A percentile compares a stretch with the other conserved stretches of the same genome.
Conservation (phyloP, 257 asterid species). For the Ehretia macrophylla region DNA sequence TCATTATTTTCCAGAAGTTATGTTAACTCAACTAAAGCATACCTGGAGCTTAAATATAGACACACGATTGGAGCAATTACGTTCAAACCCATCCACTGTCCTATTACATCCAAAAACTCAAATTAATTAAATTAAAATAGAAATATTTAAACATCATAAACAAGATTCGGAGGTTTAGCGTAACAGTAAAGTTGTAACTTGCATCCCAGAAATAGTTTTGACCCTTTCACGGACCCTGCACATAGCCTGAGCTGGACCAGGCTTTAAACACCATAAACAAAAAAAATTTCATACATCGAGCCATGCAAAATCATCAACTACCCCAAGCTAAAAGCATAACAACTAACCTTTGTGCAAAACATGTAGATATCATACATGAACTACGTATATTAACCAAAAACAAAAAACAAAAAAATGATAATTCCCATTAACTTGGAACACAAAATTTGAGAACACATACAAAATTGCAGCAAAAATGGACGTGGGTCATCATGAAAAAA, state of each 20-base stretch:
- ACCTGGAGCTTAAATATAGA: no score
- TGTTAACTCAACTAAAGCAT: no score
- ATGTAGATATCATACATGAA: background rate
- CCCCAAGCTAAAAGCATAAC: background rate
- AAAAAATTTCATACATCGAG: background rate
- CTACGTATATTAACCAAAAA: background rate
- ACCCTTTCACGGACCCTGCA: no score
- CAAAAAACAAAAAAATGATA: background rate
- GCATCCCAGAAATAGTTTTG: no score
- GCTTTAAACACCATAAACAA: background rate
- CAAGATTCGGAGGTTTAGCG: no score
- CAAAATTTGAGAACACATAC: background rate
- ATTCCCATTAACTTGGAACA: background rate
- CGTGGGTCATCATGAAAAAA: background rate
- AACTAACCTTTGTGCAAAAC: background rate
- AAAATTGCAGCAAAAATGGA: constrained; percentile 6
- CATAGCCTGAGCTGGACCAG: no score
- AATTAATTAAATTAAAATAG: no score
- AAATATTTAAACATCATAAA: no score
- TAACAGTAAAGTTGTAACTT: no score
- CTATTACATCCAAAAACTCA: no score
- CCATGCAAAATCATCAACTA: constrained; percentile 13
- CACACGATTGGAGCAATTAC: no score
- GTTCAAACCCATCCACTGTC: no score
- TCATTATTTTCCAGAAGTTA: constrained; percentile 1